A percentile compares a stretch with the other conserved stretches of the same genome.
Evolutionary conservation across 164 flowering plant genomes (phyloP).

Genomic region (Nelumbo lutea): DNA sequence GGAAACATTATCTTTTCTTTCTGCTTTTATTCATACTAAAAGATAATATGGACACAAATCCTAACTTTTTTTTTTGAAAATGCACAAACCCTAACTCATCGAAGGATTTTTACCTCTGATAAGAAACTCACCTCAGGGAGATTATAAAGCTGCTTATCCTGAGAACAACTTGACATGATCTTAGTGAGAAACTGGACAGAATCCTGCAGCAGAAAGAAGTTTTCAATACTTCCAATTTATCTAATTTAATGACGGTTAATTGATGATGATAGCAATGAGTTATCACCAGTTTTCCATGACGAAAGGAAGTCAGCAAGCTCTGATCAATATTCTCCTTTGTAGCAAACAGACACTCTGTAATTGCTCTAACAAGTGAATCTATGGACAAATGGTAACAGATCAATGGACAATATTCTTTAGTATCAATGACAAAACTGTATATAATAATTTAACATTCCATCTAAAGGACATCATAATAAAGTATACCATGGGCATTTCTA

Average conservation of each 20-base stretch:
- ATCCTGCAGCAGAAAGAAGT: slow-evolving; percentile 35
- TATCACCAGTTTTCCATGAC: slow-evolving; percentile 43
- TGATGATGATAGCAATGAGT: neutral
- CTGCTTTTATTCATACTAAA: neutral
- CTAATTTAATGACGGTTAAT: neutral
- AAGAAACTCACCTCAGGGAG: slow-evolving; percentile 45
- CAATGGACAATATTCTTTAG: neutral
- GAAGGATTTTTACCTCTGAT: neutral
- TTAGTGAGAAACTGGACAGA: slow-evolving; percentile 28
- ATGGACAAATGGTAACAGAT: slow-evolving; percentile 7
- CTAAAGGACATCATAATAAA: neutral
- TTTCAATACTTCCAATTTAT: neutral
- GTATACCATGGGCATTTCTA: neutral
- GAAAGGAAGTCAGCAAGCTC: slow-evolving; percentile 39
- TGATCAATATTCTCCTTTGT: slow-evolving; percentile 69
- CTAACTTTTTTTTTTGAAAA: neutral
- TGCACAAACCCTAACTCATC: neutral
- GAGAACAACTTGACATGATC: slow-evolving; percentile 39
- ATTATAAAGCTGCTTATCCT: slow-evolving; percentile 34
- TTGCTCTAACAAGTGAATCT: slow-evolving; percentile 43
- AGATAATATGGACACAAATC: neutral
- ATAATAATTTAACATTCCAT: too few relatives aligned
- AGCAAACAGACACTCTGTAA: slow-evolving; percentile 47
- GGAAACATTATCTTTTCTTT: neutral
- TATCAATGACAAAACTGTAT: neutral